A percentile compares a stretch with the other conserved stretches of the same genome.
These are phyloP conservation scores for Byssochlamys sp. DNA, from an alignment of 2,329 filamentous ascomycete genomes.

Conservation along the genomic window DNA sequence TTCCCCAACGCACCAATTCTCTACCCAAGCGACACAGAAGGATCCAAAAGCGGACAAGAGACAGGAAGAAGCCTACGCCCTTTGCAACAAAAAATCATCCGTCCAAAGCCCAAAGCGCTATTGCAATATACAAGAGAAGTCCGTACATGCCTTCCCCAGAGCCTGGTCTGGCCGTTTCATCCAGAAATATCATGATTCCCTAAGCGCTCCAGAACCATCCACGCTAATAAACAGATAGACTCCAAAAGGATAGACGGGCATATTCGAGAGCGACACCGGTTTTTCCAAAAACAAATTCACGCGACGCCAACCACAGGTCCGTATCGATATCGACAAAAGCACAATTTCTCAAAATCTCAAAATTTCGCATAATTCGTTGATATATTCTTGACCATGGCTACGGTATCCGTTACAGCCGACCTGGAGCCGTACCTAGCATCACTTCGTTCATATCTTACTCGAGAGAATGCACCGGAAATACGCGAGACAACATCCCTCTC, in stretches of 20 bases:
- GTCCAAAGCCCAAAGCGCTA: background rate
- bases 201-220: conserved; percentile 5
- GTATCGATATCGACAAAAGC: background rate
- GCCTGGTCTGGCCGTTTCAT: background rate
- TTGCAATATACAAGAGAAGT: background rate
- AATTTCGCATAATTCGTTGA: background rate
- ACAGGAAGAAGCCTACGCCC: background rate
- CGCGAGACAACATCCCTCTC: background rate
- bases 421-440: conserved; percentile 22
- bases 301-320: background rate
- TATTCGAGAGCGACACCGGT: background rate
- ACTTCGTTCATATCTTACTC: conserved; percentile 17
- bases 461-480: background rate
- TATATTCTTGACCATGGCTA: conserved; percentile 14
- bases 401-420: conserved; percentile 22
- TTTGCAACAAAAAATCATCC: background rate
- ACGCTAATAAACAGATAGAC: conserved; percentile 10
- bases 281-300: background rate
- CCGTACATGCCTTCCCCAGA: background rate
- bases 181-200: background rate
- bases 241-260: conserved; percentile 5
- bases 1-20: background rate
- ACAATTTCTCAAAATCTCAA: background rate
- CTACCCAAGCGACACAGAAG: background rate
- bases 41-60: background rate